Conservation (phyloP, 768 basidiomycete species). For the Vararia minispora region DNA sequence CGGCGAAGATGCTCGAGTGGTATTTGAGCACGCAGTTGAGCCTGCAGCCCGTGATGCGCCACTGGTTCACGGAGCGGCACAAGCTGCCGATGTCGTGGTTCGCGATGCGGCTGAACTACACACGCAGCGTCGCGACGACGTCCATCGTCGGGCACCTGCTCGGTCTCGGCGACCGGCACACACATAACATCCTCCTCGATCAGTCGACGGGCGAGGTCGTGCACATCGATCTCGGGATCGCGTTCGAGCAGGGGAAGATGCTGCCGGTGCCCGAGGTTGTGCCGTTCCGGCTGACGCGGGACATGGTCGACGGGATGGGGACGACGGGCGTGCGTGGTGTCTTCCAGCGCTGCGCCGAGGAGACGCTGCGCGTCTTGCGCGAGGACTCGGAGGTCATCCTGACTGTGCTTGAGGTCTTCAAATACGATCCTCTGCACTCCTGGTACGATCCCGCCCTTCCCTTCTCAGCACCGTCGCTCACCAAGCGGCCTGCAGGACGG, state of each 20-base stretch:
- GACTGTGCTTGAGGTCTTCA: conserved; percentile 95
- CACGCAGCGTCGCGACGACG: conserved; percentile 85
- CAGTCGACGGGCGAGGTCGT: conserved; percentile 74
- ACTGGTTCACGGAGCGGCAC: conserved; percentile 87
- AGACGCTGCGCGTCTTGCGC: conserved; percentile 85
- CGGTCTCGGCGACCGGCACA: conserved; percentile 89
- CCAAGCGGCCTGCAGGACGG: conserved; percentile 43
- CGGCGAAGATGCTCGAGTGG: conserved; percentile 20
- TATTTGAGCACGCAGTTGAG: conserved; percentile 21
- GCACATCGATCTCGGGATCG: conserved; percentile 94
- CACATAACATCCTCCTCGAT: conserved; percentile 87
- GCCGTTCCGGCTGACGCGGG: conserved; percentile 89
- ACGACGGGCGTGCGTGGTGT: conserved; percentile 85
- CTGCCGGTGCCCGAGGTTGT: conserved; percentile 77
- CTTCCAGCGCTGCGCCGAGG: conserved; percentile 90
- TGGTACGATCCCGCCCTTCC: conserved; percentile 44
- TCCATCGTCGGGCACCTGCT: conserved; percentile 91
- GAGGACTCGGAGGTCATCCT: conserved; percentile 79
- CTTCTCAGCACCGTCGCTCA: not conserved
- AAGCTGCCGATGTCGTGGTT: conserved; percentile 90
- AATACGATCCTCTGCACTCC: conserved; percentile 87
- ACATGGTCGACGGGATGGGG: conserved; percentile 93
- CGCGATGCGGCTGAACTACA: conserved; percentile 78
- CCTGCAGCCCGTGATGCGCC: conserved; percentile 83
- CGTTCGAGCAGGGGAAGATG: conserved; percentile 90